Evolutionary conservation across 2,329 filamentous ascomycete species (phyloP), one percentile per base, ranked within the genome.

Genomic region (Fusarium pininemorale): DNA sequence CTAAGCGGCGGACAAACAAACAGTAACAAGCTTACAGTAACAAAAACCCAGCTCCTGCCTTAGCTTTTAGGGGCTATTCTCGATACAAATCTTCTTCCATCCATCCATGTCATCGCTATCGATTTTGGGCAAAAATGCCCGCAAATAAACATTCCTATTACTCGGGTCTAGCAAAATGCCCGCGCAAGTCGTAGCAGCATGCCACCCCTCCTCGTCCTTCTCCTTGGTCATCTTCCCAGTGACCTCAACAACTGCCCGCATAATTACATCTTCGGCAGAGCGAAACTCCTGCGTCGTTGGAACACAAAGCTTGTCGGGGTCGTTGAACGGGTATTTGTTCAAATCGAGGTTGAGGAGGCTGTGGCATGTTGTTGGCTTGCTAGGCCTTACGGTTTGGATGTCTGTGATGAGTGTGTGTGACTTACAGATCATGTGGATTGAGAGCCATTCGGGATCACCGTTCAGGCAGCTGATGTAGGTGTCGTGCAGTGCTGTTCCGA

Each of bases 161-260:
- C 41, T 6, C 6, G 9, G 6, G 6, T 42, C 41, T 10, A 7
- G 15, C 9, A 42, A 16, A 42, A 24, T 6, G 41, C 14, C 9
- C 1, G 9, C n/a, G 14, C 41, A 42, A 42, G 1, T 11, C 3
- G 3, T 3, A 24, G 2, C 3, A 24, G 14, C 6, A 24, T 24
- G 2, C 41, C 41, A 24, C 9, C 9, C 0, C 41, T 16, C 22
- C 41, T 42, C 3, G 6, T 42, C 6, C 14, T n/a, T 16, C 22
- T n/a, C 22, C 9, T 1, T 24, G 14, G 15, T 15, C 22, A 42
- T 11, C 41, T 5, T 42, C 22, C 9, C 22, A 16, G n/a, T 1
- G 22, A 9, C 8, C 41, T 42, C 7, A 9, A 42, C 6, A 16
- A 2, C 7, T 16, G 41, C 41, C 41, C 1, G 9, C 41, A 11